Base-by-base conservation (phyloP, 2,329 filamentous ascomycete species). In the Sporothrix sp. region DNA sequence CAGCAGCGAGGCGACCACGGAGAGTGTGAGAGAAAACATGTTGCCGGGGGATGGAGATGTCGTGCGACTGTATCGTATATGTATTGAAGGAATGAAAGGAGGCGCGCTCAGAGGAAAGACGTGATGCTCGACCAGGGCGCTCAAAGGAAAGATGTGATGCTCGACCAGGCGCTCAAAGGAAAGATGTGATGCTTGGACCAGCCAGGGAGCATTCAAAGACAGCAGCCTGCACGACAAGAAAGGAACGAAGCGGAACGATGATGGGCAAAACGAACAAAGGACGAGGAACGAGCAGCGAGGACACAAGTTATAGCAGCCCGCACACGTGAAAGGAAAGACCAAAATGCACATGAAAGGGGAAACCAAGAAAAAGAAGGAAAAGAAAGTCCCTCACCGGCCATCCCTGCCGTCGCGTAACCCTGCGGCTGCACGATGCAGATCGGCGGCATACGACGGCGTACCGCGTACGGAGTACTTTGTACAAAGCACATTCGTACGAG, bases 181-280 rank as follows among this genome's bases (percentile, higher is more conserved):
- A n/a, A n/a, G n/a, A n/a, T n/a, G n/a, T n/a, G 33, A 45, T 36
- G 43, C 43, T 25, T 27, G 43, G 43, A 25, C 43, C 43, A 36
- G 43, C 43, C 43, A 44, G 28, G 33, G 43, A 20, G 21, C 43
- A 45, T 25, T 45, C 43, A 35, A 45, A 45, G 16, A 30, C 35
- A 14, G 20, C 30, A 45, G 43, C 25, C 43, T 45, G 43, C 43
- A 45, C 43, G 30, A 35, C 43, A 30, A 18, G n/a, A 25, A 45
- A 35, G 14, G 43, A 45, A 35, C 20, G 43, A 23, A n/a, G n/a
- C n/a, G n/a, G n/a, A n/a, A n/a, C n/a, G n/a, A n/a, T n/a, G n/a
- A n/a, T n/a, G n/a, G n/a, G n/a, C n/a, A n/a, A n/a, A n/a, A n/a
- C n/a, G n/a, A n/a, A n/a, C n/a, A n/a, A n/a, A n/a, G 13, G 13